Evolutionary conservation across 2,329 filamentous ascomycete genomes (phyloP).

Genomic region (Cladorrhinum sp.): DNA sequence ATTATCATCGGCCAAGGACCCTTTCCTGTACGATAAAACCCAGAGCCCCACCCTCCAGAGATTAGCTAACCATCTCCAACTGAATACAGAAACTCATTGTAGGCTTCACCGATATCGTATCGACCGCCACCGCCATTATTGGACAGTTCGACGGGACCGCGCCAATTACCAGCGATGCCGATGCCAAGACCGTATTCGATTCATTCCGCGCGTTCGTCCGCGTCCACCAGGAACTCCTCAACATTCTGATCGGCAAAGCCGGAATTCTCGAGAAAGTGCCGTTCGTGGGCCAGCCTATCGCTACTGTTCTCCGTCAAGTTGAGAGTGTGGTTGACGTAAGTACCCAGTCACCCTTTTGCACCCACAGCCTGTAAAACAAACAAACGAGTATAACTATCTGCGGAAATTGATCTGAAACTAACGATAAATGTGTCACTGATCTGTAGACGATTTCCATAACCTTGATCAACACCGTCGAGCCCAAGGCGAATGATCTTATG

Average conservation of each 20-base stretch:
- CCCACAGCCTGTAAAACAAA: too few relatives aligned
- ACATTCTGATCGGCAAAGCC: slow-evolving; percentile 36
- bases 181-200: neutral
- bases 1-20: slow-evolving; percentile 31
- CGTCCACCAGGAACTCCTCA: slow-evolving; percentile 34
- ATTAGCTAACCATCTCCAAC: neutral
- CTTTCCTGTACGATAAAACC: slow-evolving; percentile 29
- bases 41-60: too few relatives aligned
- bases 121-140: slow-evolving; percentile 16
- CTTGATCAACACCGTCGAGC: too few relatives aligned
- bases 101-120: slow-evolving; percentile 33
- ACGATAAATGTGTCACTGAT: too few relatives aligned
- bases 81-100: slow-evolving; percentile 28
- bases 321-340: slow-evolving; percentile 30
- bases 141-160: neutral
- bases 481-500: too few relatives aligned
- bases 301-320: slow-evolving; percentile 27
- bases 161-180: neutral
- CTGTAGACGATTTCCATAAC: too few relatives aligned
- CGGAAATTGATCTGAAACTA: too few relatives aligned
- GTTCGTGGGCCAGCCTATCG: slow-evolving; percentile 31
- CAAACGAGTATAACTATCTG: too few relatives aligned
- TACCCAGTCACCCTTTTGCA: neutral
- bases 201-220: slow-evolving; percentile 28
- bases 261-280: slow-evolving; percentile 29